These are phyloP conservation scores for Rhodosporidiobolus odoratus DNA, from an alignment of 768 basidiomycete species.

Conservation along the genomic window DNA sequence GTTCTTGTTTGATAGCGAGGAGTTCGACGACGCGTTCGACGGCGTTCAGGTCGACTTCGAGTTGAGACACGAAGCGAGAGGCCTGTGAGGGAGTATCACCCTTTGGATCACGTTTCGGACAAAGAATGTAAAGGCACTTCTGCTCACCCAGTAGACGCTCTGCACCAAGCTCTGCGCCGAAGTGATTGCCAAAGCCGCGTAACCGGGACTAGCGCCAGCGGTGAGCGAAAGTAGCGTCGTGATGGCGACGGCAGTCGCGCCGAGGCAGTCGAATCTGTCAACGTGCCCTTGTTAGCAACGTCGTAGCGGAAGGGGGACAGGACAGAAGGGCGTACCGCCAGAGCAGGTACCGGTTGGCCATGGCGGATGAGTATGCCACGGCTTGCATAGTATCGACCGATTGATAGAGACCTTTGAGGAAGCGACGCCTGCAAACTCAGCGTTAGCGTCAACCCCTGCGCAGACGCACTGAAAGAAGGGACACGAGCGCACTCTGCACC, in stretches of 20 bases:
- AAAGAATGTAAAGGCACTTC: not conserved
- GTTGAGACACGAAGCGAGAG: constrained; percentile 38
- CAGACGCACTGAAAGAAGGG: not conserved
- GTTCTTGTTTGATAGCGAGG: constrained; percentile 31
- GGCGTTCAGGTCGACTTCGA: constrained; percentile 42
- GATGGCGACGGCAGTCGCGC: constrained; percentile 64
- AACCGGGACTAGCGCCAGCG: constrained; percentile 57
- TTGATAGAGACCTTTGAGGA: constrained; percentile 64
- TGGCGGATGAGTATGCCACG: constrained; percentile 58
- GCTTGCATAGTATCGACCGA: constrained; percentile 64
- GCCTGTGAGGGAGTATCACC: not conserved
- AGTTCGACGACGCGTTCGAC: constrained; percentile 46
- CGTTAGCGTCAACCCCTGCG: no score
- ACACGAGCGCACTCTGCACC: constrained; percentile 42
- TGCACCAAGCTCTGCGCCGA: constrained; percentile 53
- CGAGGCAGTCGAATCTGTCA: constrained; percentile 48
- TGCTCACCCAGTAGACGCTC: constrained; percentile 20
- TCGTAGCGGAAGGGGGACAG: not conserved
- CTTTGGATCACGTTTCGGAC: no score
- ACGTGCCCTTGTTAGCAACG: not conserved
- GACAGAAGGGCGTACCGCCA: constrained; percentile 36
- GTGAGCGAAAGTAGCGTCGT: constrained; percentile 65
- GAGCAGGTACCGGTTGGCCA: constrained; percentile 29
- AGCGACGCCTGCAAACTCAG: constrained; percentile 53
- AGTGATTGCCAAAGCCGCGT: constrained; percentile 64